phyloP scores from a whole-genome alignment of 2,329 filamentous ascomycete genomes.

The Fusarium sp. region DNA sequence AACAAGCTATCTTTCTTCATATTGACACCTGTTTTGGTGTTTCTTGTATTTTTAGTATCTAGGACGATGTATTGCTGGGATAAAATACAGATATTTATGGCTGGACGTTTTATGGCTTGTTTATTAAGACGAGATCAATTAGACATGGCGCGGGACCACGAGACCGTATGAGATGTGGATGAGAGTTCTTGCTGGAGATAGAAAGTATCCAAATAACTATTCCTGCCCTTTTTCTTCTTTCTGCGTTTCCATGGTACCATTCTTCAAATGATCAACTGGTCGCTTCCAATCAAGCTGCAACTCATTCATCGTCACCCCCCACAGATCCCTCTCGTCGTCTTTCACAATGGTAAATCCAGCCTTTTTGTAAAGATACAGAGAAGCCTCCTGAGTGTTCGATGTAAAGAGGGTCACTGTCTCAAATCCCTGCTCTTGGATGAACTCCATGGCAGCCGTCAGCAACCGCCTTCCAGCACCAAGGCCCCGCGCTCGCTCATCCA shows the following conservation, averaged over 20 bases:
- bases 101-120: background rate
- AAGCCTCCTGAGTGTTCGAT: background rate
- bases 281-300: slow-evolving; percentile 30
- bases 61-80: background rate
- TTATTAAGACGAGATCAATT: background rate
- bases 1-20: slow-evolving; percentile 11
- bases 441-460: slow-evolving; percentile 23
- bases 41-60: background rate
- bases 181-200: no score
- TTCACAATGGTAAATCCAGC: slow-evolving; percentile 11
- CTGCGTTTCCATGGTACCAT: no score
- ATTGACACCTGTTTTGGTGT: background rate
- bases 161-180: background rate
- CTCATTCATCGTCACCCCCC: slow-evolving; percentile 27
- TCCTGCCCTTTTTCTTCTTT: no score
- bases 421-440: slow-evolving; percentile 17
- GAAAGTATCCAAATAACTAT: no score
- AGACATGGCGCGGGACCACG: background rate
- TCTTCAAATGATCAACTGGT: background rate
- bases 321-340: slow-evolving; percentile 25
- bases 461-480: slow-evolving; percentile 23
- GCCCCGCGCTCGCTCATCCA: slow-evolving; percentile 28
- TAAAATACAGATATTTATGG: background rate
- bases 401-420: slow-evolving; percentile 24
- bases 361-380: slow-evolving; percentile 20